Evolutionary conservation across 1,284 basidiomycete species (phyloP).

Genomic region (Ceratobasidium sp.): DNA sequence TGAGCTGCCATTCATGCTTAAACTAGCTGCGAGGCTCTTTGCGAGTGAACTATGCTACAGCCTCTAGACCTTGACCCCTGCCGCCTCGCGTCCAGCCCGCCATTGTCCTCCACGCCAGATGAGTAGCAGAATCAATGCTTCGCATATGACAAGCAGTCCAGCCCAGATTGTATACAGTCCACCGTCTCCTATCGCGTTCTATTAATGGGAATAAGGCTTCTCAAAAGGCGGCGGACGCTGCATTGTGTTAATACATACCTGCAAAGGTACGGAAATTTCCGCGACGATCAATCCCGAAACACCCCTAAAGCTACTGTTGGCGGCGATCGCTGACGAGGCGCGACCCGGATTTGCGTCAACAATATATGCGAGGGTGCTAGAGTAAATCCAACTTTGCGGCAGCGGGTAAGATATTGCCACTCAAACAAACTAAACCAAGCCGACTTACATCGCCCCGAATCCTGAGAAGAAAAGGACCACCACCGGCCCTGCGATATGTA

Average conservation of each 20-base stretch:
- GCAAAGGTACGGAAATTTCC: conserved; percentile 73
- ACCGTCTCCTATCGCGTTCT: conserved; percentile 70
- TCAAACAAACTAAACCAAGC: neutral
- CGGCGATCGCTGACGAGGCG: conserved; percentile 71
- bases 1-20: too few species aligned
- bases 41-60: too few species aligned
- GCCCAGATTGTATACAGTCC: conserved; percentile 81
- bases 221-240: neutral
- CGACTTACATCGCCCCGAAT: conserved; percentile 72
- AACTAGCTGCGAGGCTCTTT: too few species aligned
- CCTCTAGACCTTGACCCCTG: neutral
- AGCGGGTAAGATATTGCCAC: neutral
- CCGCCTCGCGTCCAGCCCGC: conserved; percentile 54
- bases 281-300: conserved; percentile 73
- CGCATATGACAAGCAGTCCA: conserved; percentile 65
- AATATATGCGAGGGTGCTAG: conserved; percentile 76
- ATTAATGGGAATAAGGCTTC: neutral
- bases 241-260: conserved; percentile 56
- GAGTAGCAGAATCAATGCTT: conserved; percentile 65
- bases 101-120: conserved; percentile 59
- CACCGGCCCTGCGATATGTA: conserved; percentile 70
- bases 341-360: conserved; percentile 81
- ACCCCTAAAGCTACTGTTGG: conserved; percentile 77
- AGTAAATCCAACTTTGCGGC: conserved; percentile 68
- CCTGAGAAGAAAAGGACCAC: conserved; percentile 72